These are phyloP conservation scores for Ophiostoma perfectum DNA, from an alignment of 2,329 filamentous ascomycete species.

Conservation along the genomic window DNA sequence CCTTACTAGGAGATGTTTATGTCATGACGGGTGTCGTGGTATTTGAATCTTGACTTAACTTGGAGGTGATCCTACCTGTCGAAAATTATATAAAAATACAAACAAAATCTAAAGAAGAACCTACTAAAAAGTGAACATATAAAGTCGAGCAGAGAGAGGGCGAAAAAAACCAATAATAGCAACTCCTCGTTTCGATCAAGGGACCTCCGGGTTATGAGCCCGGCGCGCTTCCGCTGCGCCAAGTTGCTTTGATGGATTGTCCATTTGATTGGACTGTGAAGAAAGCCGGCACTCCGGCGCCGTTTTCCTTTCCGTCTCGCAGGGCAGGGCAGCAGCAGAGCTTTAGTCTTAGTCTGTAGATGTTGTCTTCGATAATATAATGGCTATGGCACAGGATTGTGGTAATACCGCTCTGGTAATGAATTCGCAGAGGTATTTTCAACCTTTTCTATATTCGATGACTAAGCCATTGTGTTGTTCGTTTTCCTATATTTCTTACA, in stretches of 20 bases:
- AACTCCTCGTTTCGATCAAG: slow-evolving; percentile 6
- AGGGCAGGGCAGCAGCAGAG: too few species aligned
- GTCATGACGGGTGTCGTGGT: too few species aligned
- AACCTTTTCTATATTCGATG: too few species aligned
- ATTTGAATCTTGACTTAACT: neutral
- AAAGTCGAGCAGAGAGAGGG: neutral
- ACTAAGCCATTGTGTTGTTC: too few species aligned
- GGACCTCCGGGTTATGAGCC: slow-evolving; percentile 26
- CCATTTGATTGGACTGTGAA: slow-evolving; percentile 4
- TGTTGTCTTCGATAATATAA: too few species aligned
- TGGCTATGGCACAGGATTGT: too few species aligned
- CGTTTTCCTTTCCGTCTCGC: neutral
- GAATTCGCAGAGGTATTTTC: too few species aligned
- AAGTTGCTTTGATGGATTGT: slow-evolving; percentile 20
- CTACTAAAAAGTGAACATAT: neutral
- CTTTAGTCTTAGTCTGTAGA: too few species aligned
- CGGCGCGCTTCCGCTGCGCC: slow-evolving; percentile 25
- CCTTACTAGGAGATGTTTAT: too few species aligned
- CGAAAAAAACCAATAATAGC: slow-evolving; percentile 8
- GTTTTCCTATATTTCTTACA: too few species aligned
- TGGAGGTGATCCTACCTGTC: neutral
- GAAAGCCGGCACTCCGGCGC: neutral
- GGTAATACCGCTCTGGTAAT: too few species aligned
- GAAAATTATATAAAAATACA: neutral
- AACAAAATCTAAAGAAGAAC: neutral